Conservation (phyloP, 192 early-diverging fungal species). For the Obelidium mucronatum region DNA sequence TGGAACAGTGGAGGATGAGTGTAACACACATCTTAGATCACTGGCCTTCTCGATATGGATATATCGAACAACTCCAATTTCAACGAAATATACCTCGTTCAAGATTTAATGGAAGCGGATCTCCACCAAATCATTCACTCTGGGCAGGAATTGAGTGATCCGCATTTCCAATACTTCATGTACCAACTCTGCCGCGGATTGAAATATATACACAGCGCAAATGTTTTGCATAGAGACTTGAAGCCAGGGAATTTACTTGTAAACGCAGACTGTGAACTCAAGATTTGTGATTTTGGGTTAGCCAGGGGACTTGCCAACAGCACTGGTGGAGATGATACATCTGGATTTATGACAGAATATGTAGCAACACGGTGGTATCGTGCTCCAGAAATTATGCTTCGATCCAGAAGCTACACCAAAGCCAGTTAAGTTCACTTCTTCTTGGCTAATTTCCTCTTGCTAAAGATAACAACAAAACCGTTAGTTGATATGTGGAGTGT, state of each 20-base stretch:
- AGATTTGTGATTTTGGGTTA: constrained; percentile 98
- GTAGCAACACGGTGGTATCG: constrained; percentile 97
- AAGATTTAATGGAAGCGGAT: constrained; percentile 94
- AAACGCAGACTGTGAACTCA: constrained; percentile 98
- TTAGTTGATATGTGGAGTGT: constrained; percentile 95
- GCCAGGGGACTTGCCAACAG: constrained; percentile 78
- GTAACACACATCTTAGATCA: constrained; percentile 72
- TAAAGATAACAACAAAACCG: neutral
- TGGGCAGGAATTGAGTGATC: constrained; percentile 84
- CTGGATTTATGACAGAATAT: constrained; percentile 59
- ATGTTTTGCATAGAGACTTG: constrained; percentile 95
- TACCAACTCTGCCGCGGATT: constrained; percentile 87
- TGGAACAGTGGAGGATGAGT: no score
- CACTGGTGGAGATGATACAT: neutral
- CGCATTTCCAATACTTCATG: constrained; percentile 97
- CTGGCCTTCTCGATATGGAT: constrained; percentile 92
- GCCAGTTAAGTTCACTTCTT: constrained; percentile 52
- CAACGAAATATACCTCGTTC: constrained; percentile 98
- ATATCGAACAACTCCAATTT: constrained; percentile 66
- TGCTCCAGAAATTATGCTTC: constrained; percentile 98
- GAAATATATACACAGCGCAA: constrained; percentile 91
- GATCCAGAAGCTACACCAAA: constrained; percentile 96
- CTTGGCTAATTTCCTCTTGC: neutral
- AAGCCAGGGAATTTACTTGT: constrained; percentile 97
- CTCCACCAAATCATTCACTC: constrained; percentile 90